These are phyloP conservation scores for Fusarium pilosicola DNA, from an alignment of 2,329 filamentous ascomycete species.

Conservation along the genomic window DNA sequence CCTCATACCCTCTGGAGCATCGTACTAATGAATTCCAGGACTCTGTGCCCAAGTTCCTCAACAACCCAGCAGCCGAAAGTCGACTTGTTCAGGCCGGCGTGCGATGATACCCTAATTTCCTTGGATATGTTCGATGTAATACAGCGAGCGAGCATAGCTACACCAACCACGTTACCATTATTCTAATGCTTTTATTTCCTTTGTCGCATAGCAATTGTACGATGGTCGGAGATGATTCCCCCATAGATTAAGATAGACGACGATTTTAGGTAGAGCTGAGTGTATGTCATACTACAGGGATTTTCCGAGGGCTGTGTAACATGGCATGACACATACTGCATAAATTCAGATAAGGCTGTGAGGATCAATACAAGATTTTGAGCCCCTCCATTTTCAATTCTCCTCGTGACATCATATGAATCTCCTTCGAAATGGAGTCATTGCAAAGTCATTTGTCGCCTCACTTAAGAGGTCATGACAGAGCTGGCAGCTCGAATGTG, in stretches of 20 bases:
- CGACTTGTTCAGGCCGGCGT: conserved; percentile 33
- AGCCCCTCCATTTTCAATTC: background rate
- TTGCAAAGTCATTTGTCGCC: background rate
- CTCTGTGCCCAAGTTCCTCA: conserved; percentile 77
- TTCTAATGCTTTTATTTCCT: conserved; percentile 22
- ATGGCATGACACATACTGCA: background rate
- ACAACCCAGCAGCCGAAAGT: conserved; percentile 56
- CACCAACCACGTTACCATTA: conserved; percentile 5
- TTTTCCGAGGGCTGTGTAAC: background rate
- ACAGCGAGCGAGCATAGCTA: conserved; percentile 14
- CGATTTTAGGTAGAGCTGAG: background rate
- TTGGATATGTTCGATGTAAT: conserved; percentile 4
- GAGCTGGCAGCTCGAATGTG: background rate
- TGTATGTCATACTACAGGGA: background rate
- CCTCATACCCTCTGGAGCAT: fast-evolving
- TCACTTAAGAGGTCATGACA: background rate
- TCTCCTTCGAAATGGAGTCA: background rate
- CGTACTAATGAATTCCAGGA: conserved; percentile 59
- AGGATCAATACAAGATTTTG: background rate
- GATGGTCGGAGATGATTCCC: background rate
- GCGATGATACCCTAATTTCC: conserved; percentile 13
- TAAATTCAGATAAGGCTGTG: background rate
- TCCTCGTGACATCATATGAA: background rate
- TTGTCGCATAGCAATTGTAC: conserved; percentile 4
- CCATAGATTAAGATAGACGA: conserved; percentile 7